phyloP scores from a whole-genome alignment of 768 basidiomycete species.

The Boletus rex-veris region DNA sequence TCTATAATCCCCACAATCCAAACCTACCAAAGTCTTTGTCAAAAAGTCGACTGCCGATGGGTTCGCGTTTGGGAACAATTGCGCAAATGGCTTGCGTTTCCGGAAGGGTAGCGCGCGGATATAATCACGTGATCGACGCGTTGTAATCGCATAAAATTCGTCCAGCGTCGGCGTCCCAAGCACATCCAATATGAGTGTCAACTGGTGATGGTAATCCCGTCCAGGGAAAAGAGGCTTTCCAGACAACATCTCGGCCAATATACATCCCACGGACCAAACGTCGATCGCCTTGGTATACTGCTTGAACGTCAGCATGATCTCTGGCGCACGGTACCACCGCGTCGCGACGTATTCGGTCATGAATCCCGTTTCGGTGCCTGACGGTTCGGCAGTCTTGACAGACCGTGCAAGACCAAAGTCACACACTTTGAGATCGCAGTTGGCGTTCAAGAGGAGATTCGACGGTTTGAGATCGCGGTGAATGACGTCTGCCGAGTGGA shows the following conservation, averaged over 20 bases:
- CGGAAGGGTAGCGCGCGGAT: constrained; percentile 93
- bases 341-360: constrained; percentile 99
- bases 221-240: constrained; percentile 97
- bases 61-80: constrained; percentile 88
- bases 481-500: constrained; percentile 95
- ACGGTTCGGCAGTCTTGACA: constrained; percentile 80
- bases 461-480: constrained; percentile 97
- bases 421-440: constrained; percentile 92
- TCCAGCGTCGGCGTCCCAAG: constrained; percentile 96
- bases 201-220: constrained; percentile 93
- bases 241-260: constrained; percentile 95
- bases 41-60: constrained; percentile 74
- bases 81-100: constrained; percentile 77
- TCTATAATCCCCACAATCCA: too few relatives aligned
- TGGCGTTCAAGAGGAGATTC: constrained; percentile 95
- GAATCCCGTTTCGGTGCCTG: constrained; percentile 80
- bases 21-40: constrained; percentile 73
- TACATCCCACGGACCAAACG: constrained; percentile 85
- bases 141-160: constrained; percentile 96
- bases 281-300: constrained; percentile 97
- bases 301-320: constrained; percentile 99
- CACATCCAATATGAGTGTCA: constrained; percentile 92
- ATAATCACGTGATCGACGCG: constrained; percentile 88
- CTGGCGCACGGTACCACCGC: constrained; percentile 97
- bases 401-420: constrained; percentile 96